Evolutionary conservation across 176 grass and related monocot species (phyloP).

Genomic region (Hordeum marinum): DNA sequence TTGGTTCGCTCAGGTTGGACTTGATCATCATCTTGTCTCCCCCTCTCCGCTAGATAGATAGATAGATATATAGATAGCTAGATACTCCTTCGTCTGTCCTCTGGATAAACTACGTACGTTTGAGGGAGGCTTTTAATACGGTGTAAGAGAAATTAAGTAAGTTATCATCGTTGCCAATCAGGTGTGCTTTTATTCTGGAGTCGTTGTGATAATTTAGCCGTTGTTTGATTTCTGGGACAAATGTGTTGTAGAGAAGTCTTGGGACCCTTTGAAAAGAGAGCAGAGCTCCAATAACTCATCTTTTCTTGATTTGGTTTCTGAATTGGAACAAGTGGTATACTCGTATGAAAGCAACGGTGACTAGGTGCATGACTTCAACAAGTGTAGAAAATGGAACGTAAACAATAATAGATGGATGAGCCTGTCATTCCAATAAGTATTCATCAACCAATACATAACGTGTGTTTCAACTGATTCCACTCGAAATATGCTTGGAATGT

Average conservation of each 20-base stretch:
- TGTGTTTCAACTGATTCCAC: not conserved
- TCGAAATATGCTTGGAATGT: not conserved
- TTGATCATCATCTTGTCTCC: not conserved
- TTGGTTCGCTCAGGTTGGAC: constrained; percentile 11
- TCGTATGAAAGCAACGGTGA: not conserved
- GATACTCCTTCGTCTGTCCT: not conserved
- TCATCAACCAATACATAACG: not conserved
- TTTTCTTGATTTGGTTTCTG: constrained; percentile 2
- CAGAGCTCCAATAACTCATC: not conserved
- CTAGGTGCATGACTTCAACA: not conserved
- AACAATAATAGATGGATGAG: not conserved
- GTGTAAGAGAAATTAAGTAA: not conserved
- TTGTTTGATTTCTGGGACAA: not conserved
- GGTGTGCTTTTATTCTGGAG: not conserved
- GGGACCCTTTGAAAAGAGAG: not conserved
- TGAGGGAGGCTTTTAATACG: not conserved
- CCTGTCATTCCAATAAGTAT: not conserved
- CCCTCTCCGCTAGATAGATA: not conserved
- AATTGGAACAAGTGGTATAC: not conserved
- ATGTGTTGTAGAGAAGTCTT: not conserved
- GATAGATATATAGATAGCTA: not conserved
- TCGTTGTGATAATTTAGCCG: not conserved
- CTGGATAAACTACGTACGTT: not conserved
- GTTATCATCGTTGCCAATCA: not conserved
- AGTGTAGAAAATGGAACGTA: not conserved